These are phyloP conservation scores for Triadica sebifera DNA, from an alignment of 345 rosid genomes.

Conservation along the genomic window DNA sequence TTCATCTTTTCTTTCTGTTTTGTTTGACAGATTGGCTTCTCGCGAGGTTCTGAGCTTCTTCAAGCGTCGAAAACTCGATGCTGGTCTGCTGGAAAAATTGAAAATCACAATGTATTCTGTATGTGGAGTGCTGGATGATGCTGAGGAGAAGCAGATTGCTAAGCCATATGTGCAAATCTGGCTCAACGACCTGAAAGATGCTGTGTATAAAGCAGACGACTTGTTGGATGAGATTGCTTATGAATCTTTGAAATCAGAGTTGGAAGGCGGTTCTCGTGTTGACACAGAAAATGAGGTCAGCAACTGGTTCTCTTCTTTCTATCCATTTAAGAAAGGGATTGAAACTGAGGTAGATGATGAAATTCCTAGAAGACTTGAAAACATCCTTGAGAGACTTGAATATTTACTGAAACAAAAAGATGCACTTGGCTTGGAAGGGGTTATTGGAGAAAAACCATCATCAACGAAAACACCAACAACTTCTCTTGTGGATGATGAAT, in stretches of 20 bases:
- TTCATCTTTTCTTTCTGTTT: neutral
- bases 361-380: neutral
- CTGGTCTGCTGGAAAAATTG: neutral
- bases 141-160: conserved; percentile 14
- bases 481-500: neutral
- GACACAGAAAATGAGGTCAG: neutral
- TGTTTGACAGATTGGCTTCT: neutral
- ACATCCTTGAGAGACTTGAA: conserved; percentile 15
- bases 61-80: neutral
- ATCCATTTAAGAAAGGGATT: conserved; percentile 11
- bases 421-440: conserved; percentile 17
- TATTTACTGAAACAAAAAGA: conserved; percentile 14
- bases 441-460: neutral
- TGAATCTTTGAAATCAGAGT: neutral
- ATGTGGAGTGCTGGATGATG: neutral
- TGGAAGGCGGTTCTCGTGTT: neutral
- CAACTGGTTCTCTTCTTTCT: neutral
- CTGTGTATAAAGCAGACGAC: conserved; percentile 12
- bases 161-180: conserved; percentile 5
- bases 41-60: neutral
- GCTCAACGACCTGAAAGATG: conserved; percentile 13
- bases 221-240: conserved; percentile 13
- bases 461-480: neutral
- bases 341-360: no score
- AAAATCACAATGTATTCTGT: conserved; percentile 3